Evolutionary conservation across 495 filamentous ascomycete genomes (phyloP).

Genomic region (Cercophora newfieldiana): DNA sequence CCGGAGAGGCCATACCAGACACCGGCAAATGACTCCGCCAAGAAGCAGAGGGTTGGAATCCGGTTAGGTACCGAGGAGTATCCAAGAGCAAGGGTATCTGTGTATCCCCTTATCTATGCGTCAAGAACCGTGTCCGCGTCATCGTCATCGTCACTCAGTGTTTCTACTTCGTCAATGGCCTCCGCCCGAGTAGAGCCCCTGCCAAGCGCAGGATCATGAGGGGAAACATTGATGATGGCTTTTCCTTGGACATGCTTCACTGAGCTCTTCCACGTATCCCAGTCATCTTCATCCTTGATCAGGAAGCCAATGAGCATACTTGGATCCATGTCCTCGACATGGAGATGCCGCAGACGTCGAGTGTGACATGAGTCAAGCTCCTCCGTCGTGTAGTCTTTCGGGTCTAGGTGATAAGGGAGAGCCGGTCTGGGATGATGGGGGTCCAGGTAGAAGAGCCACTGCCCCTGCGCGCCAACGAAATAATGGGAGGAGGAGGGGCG

Average conservation of each 20-base stretch:
- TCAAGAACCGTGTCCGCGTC: slow-evolving; percentile 51
- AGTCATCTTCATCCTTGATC: slow-evolving; percentile 79
- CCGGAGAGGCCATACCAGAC: background rate
- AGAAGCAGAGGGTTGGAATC: background rate
- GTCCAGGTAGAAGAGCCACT: slow-evolving; percentile 91
- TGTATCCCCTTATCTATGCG: slow-evolving; percentile 25
- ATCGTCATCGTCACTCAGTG: slow-evolving; percentile 59
- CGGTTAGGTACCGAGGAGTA: background rate
- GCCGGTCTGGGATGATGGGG: slow-evolving; percentile 78
- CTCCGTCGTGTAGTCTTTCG: slow-evolving; percentile 59
- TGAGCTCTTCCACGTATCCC: slow-evolving; percentile 73
- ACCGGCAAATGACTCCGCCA: background rate
- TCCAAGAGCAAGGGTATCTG: background rate
- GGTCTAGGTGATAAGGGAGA: slow-evolving; percentile 56
- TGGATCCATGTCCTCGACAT: slow-evolving; percentile 92
- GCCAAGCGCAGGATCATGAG: slow-evolving; percentile 61
- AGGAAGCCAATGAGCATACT: slow-evolving; percentile 99
- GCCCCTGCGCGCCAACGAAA: slow-evolving; percentile 91
- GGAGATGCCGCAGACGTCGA: slow-evolving; percentile 74
- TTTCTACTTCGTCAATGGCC: slow-evolving; percentile 88
- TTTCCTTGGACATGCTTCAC: slow-evolving; percentile 74
- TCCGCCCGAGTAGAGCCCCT: slow-evolving; percentile 58
- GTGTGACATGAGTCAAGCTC: slow-evolving; percentile 88
- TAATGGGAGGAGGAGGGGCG: slow-evolving; percentile 95
- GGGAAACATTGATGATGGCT: slow-evolving; percentile 77